Evolutionary conservation across 306 rosid genomes (phyloP).

Genomic region (Cucurbita maxima): DNA sequence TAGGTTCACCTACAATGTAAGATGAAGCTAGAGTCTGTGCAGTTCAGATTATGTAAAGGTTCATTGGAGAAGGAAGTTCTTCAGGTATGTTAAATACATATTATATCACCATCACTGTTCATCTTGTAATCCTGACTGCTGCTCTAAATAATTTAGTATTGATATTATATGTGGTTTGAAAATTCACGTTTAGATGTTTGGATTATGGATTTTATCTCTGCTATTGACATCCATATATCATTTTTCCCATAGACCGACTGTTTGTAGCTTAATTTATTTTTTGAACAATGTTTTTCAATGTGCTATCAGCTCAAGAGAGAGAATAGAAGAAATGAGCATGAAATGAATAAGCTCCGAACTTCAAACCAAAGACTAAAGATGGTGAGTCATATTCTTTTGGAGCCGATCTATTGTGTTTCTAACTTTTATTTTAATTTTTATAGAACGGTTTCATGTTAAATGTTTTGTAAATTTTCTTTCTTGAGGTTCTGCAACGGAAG

Average conservation of each 20-base stretch:
- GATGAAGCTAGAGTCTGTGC: conserved; percentile 69
- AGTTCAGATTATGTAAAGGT: conserved; percentile 53
- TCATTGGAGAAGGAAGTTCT: conserved; percentile 65
- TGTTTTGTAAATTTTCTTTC: not conserved
- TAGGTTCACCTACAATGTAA: conserved; percentile 87
- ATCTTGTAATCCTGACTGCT: not conserved
- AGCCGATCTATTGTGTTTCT: not conserved
- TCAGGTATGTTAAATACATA: conserved; percentile 38
- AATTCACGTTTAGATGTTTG: not conserved
- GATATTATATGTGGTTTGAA: not conserved
- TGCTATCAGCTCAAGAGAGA: conserved; percentile 67
- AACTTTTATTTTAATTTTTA: not conserved
- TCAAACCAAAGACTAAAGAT: conserved; percentile 61
- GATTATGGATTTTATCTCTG: not conserved
- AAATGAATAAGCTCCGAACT: conserved; percentile 43
- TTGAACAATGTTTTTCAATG: conserved; percentile 8
- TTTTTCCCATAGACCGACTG: not conserved
- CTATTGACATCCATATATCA: not conserved
- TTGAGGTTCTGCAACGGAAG: conserved; percentile 84
- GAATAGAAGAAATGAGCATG: conserved; percentile 38
- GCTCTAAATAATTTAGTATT: not conserved
- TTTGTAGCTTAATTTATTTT: not conserved
- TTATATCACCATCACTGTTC: not conserved
- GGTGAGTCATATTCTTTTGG: conserved; percentile 19
- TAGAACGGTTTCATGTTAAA: not conserved